Percentiles rank a stretch among this genome's conserved stretches.
Conservation (phyloP, 352 stramenopile species). For the Phytophthora pluvialis region DNA sequence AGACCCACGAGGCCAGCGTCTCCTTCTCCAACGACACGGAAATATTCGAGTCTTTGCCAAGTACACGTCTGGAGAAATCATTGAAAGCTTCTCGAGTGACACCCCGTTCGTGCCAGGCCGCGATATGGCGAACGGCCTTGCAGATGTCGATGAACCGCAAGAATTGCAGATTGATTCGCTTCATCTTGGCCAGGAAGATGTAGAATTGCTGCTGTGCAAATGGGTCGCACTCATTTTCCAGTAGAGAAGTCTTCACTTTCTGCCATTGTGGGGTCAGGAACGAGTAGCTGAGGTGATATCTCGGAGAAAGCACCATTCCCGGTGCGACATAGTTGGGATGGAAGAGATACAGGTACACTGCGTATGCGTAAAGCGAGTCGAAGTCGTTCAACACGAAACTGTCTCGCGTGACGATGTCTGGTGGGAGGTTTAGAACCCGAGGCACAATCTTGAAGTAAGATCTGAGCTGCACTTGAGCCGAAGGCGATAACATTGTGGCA, state of each 20-base stretch:
- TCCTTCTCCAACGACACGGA: constrained; percentile 74
- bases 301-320: constrained; percentile 47
- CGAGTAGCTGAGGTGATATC: constrained; percentile 62
- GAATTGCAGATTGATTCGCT: constrained; percentile 68
- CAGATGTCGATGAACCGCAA: constrained; percentile 65
- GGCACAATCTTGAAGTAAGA: constrained; percentile 75
- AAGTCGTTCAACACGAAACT: constrained; percentile 80
- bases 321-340: constrained; percentile 68
- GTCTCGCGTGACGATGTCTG: constrained; percentile 70
- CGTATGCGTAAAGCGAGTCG: constrained; percentile 72
- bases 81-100: constrained; percentile 64
- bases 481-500: constrained; percentile 56
- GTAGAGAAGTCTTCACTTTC: constrained; percentile 66
- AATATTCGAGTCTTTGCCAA: constrained; percentile 79
- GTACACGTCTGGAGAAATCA: constrained; percentile 66
- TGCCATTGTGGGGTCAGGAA: constrained; percentile 71
- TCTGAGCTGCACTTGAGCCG: constrained; percentile 66
- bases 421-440: constrained; percentile 56
- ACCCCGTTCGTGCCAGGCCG: constrained; percentile 54
- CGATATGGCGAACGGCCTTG: constrained; percentile 53
- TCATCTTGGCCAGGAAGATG: constrained; percentile 76
- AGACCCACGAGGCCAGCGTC: constrained; percentile 65
- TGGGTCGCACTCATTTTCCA: constrained; percentile 63
- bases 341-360: constrained; percentile 69
- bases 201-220: constrained; percentile 79